Evolutionary conservation across 352 stramenopile species (phyloP).

Genomic region (Pythium aphanidermatum): DNA sequence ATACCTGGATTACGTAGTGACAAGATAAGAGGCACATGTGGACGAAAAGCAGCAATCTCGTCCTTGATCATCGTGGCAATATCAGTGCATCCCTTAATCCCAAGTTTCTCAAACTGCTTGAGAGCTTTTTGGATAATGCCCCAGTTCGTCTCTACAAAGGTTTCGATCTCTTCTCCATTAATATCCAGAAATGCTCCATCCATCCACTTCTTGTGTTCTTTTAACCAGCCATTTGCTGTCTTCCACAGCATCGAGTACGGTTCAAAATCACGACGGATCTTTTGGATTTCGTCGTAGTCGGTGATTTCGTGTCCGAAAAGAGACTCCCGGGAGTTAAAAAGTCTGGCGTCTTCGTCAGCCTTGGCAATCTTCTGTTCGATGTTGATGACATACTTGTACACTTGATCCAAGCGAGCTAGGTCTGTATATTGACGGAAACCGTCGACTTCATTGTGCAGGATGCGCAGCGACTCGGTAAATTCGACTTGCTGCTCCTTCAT

Average conservation of each 20-base stretch:
- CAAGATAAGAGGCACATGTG: conserved; percentile 86
- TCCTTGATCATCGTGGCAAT: conserved; percentile 88
- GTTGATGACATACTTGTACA: conserved; percentile 83
- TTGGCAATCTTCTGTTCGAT: conserved; percentile 87
- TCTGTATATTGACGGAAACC: conserved; percentile 85
- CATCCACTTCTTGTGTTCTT: conserved; percentile 92
- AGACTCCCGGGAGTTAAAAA: conserved; percentile 91
- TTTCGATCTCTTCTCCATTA: conserved; percentile 90
- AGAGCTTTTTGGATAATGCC: conserved; percentile 82
- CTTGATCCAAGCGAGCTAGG: conserved; percentile 73
- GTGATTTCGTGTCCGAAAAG: conserved; percentile 87
- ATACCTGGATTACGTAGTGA: conserved; percentile 91
- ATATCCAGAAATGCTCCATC: conserved; percentile 86
- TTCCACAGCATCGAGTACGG: conserved; percentile 94
- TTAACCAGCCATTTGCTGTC: conserved; percentile 87
- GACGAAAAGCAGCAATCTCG: conserved; percentile 87
- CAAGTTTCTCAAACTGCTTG: conserved; percentile 92
- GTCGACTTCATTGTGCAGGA: conserved; percentile 86
- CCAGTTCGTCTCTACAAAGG: conserved; percentile 81
- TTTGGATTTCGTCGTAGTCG: conserved; percentile 88
- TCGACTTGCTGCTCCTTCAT: conserved; percentile 92
- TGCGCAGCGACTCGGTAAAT: conserved; percentile 79
- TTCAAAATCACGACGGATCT: conserved; percentile 91
- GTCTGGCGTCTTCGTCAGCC: conserved; percentile 80
- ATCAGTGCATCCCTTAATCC: conserved; percentile 75